Conservation (phyloP, 2,329 filamentous ascomycete species). For the Diplodia scrobiculata region DNA sequence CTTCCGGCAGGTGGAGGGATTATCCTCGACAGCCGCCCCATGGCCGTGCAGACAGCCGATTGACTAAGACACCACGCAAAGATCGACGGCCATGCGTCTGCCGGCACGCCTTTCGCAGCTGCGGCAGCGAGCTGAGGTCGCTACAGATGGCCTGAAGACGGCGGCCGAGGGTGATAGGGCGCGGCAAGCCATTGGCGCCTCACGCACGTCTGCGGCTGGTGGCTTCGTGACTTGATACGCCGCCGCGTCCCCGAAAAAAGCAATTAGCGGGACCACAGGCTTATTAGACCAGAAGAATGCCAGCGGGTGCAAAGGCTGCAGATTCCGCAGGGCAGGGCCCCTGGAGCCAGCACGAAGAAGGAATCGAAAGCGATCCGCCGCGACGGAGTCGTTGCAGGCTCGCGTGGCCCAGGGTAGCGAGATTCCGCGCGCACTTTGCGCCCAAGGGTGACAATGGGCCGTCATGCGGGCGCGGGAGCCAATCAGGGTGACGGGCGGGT, state of each 20-base stretch:
- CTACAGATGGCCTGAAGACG: not conserved
- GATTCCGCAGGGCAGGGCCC: not conserved
- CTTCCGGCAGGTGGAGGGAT: slow-evolving; percentile 11
- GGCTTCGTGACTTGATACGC: not conserved
- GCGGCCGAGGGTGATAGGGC: not conserved
- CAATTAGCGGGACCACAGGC: slow-evolving; percentile 8
- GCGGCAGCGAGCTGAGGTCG: not conserved
- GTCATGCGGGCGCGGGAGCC: not conserved
- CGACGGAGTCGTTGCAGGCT: not conserved
- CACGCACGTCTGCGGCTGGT: not conserved
- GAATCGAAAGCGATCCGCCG: not conserved
- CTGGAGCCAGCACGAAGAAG: not conserved
- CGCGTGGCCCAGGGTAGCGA: slow-evolving; percentile 10
- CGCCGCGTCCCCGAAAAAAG: slow-evolving; percentile 14
- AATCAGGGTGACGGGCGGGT: slow-evolving; percentile 8
- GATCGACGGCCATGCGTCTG: not conserved
- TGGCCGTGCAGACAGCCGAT: slow-evolving; percentile 16
- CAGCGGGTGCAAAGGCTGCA: slow-evolving; percentile 12
- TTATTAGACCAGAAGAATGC: not conserved
- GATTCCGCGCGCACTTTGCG: slow-evolving; percentile 1
- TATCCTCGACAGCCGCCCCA: slow-evolving; percentile 9
- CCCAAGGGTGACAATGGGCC: not conserved
- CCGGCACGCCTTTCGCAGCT: not conserved
- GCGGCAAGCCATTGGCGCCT: slow-evolving; percentile 7
- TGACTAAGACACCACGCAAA: slow-evolving; percentile 25